Evolutionary conservation across 1,284 basidiomycete genomes (phyloP).

Genomic region (Agaricales sp.): DNA sequence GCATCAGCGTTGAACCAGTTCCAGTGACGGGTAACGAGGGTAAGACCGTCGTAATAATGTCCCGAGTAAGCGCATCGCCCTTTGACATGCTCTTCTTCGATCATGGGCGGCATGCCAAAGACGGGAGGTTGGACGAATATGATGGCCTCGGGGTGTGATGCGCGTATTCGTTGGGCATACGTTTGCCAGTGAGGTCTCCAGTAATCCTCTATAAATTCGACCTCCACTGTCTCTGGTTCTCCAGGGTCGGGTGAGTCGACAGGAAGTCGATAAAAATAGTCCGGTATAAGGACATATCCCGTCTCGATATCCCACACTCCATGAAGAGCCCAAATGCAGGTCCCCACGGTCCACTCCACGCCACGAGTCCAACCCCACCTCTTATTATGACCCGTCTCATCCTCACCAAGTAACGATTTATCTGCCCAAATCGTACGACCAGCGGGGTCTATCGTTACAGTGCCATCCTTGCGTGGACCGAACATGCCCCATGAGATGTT

Average conservation of each 20-base stretch:
- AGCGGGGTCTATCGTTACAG: constrained; percentile 75
- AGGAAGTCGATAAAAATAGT: constrained; percentile 64
- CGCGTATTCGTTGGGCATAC: constrained; percentile 60
- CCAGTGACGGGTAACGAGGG: constrained; percentile 80
- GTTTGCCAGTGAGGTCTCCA: constrained; percentile 72
- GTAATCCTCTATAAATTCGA: constrained; percentile 74
- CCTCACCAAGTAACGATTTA: constrained; percentile 20
- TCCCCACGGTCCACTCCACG: constrained; percentile 67
- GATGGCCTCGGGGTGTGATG: constrained; percentile 76
- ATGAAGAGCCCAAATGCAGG: constrained; percentile 88
- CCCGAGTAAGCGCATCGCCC: constrained; percentile 73
- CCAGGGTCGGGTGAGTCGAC: constrained; percentile 12
- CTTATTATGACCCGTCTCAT: constrained; percentile 21
- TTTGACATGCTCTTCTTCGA: constrained; percentile 50
- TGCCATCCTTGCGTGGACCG: constrained; percentile 71
- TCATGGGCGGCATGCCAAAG: constrained; percentile 69
- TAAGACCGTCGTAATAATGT: constrained; percentile 95
- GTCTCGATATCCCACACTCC: constrained; percentile 83
- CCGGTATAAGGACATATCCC: constrained; percentile 58
- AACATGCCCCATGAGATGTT: constrained; percentile 75
- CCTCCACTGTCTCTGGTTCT: constrained; percentile 22
- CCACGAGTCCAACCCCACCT: constrained; percentile 26
- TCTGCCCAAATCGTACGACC: constrained; percentile 64
- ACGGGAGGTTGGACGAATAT: constrained; percentile 91
- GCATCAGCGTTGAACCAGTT: constrained; percentile 98